Base-by-base conservation (phyloP, 768 basidiomycete species). In the Naganishia onofrii region DNA sequence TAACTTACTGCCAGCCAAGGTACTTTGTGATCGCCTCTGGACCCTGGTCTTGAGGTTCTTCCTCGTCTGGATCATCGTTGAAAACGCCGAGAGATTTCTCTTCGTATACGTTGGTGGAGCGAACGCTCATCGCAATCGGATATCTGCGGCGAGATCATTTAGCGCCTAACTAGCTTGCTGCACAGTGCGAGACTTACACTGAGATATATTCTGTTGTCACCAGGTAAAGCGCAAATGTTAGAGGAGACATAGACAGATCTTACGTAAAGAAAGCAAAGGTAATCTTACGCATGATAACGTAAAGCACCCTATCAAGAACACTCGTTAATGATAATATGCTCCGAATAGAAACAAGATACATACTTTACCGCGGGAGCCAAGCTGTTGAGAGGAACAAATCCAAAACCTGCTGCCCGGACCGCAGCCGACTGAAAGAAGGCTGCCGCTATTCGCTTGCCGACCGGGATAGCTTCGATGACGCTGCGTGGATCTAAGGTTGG, bases 21-120 rank as follows among this genome's bases (percentile, higher is more conserved):
- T 81, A 81, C 67, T 79, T 81, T 12, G 77, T 78, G 21, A 81
- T 78, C 10, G 80, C 80, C 44, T 77, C 73, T 9, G 75, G 73
- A 0, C 74, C 78, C 28, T 73, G 75, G 19, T 70, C 69, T 13
- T 76, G 74, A 10, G 73, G 74, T 28, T 55, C 60, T n/a, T 85
- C 83, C 15, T 86, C 84, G 3, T 86, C 82, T 0, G 51, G 48
- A 15, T 75, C 77, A 2, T 83, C 78, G 19, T 83, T 81, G 75
- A 88, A 93, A 54, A 94, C 82, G 2, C 93, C 95, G 28, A 98
- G 85, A 0, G 92, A 93, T 66, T 87, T 88, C 75, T 96, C 94
- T 80, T 99, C 95, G 77, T 98, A 96, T 0, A 83, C 83, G 73
- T 84, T 84, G 0, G 83, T 84, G 3, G 91, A 89, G 13, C 95